Percentiles rank a stretch among this genome's conserved stretches.
Conservation (phyloP, 768 basidiomycete species). For the Russula brevipes region DNA sequence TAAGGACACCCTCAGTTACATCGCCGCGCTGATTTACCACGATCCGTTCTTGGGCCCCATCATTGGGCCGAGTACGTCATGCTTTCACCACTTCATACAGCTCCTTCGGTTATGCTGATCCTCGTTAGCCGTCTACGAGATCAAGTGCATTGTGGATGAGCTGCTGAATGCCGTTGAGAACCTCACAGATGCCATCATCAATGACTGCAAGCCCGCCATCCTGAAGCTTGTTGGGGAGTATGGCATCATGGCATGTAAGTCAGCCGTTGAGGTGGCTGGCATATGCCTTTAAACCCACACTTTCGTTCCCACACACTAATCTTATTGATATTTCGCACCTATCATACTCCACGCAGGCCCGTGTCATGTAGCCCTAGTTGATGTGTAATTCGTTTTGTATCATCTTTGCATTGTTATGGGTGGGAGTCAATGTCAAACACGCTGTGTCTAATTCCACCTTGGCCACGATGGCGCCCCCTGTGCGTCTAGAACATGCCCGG, state of each 20-base stretch:
- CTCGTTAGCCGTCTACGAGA: conserved; percentile 47
- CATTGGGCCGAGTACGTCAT: conserved; percentile 46
- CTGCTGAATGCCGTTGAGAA: conserved; percentile 47
- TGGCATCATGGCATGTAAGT: conserved; percentile 26
- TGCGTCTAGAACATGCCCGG: not conserved
- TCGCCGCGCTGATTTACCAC: conserved; percentile 33
- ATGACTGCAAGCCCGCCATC: conserved; percentile 39
- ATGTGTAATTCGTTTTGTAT: conserved; percentile 26
- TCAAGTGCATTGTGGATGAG: conserved; percentile 56
- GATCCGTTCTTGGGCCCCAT: conserved; percentile 46
- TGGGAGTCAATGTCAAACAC: conserved; percentile 15
- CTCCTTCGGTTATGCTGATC: conserved; percentile 1
- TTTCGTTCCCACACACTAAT: conserved; percentile 29
- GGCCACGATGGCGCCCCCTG: not conserved
- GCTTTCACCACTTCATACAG: not conserved
- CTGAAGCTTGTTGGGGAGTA: conserved; percentile 28
- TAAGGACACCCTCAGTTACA: conserved; percentile 42
- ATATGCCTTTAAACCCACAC: conserved; percentile 26
- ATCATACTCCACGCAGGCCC: conserved; percentile 25
- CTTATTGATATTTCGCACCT: conserved; percentile 32
- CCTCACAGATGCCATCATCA: conserved; percentile 44
- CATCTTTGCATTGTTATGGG: conserved; percentile 27
- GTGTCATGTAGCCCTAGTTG: conserved; percentile 23
- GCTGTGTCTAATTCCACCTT: conserved; percentile 6
- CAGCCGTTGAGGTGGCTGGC: conserved; percentile 25